Conservation (phyloP, 1,284 basidiomycete species). For the Trametes pubescens region DNA sequence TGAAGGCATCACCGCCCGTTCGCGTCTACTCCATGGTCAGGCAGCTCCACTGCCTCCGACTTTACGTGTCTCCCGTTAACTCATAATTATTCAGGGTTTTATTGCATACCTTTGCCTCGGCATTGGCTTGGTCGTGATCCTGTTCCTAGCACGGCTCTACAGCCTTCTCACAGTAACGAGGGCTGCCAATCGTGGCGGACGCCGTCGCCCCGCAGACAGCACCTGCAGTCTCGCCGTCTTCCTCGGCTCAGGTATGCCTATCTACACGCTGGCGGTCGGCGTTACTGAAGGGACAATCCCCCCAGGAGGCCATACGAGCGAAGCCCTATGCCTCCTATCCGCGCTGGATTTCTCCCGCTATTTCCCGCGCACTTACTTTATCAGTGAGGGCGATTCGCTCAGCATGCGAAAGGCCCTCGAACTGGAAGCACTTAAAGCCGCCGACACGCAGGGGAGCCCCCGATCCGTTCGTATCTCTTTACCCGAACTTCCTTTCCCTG, state of each 20-base stretch:
- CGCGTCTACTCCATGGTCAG: slow-evolving; percentile 1
- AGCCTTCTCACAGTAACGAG: slow-evolving; percentile 25
- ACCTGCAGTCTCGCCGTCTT: slow-evolving; percentile 65
- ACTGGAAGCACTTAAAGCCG: slow-evolving; percentile 62
- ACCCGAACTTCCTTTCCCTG: slow-evolving; percentile 20
- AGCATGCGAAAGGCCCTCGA: slow-evolving; percentile 76
- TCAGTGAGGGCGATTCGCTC: slow-evolving; percentile 84
- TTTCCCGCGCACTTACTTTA: slow-evolving; percentile 80
- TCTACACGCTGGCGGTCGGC: slow-evolving; percentile 13
- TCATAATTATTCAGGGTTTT: slow-evolving; percentile 12
- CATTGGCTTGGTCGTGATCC: slow-evolving; percentile 18
- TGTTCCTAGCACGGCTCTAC: slow-evolving; percentile 38
- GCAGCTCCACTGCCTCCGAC: not conserved
- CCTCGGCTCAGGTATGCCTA: slow-evolving; percentile 64
- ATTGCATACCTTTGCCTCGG: slow-evolving; percentile 14
- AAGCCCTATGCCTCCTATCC: slow-evolving; percentile 83
- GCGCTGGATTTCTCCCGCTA: slow-evolving; percentile 83
- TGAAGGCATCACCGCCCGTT: not conserved
- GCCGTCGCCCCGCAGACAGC: slow-evolving; percentile 33
- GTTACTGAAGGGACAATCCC: slow-evolving; percentile 7
- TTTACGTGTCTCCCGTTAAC: not conserved
- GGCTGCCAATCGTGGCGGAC: slow-evolving; percentile 19
- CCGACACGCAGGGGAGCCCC: slow-evolving; percentile 16
- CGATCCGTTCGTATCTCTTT: slow-evolving; percentile 34
- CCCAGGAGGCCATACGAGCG: slow-evolving; percentile 93